Evolutionary conservation across 768 basidiomycete genomes (phyloP).

Genomic region (Aureoboletus auriporus): DNA sequence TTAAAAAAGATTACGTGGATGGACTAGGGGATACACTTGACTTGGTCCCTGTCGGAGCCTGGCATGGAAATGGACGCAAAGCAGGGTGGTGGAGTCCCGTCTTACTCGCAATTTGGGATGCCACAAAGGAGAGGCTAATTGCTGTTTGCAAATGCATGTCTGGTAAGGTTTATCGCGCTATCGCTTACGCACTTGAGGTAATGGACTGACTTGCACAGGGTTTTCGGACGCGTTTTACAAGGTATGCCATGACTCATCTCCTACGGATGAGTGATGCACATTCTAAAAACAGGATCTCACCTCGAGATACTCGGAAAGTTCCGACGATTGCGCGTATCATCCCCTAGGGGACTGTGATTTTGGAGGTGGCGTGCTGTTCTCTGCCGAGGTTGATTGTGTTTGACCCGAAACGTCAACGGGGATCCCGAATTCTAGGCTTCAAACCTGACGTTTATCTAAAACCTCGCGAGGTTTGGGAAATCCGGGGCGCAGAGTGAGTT

Average conservation of each 20-base stretch:
- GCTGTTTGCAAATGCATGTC: conserved; percentile 92
- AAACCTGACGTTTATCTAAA: conserved; percentile 66
- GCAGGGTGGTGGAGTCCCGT: conserved; percentile 92
- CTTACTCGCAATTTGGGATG: conserved; percentile 73
- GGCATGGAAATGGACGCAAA: conserved; percentile 89
- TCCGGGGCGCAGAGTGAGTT: conserved; percentile 67
- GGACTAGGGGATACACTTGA: conserved; percentile 76
- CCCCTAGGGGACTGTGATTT: conserved; percentile 59
- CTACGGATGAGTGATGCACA: neutral
- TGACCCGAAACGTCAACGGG: neutral
- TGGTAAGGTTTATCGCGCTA: conserved; percentile 39
- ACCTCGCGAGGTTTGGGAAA: conserved; percentile 85
- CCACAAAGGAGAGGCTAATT: conserved; percentile 54
- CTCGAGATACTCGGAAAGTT: conserved; percentile 57
- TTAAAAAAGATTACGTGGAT: conserved; percentile 89
- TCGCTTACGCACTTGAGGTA: neutral
- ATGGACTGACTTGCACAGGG: conserved; percentile 37
- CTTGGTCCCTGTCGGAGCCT: conserved; percentile 72
- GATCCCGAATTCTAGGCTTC: conserved; percentile 40
- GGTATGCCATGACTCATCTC: conserved; percentile 31
- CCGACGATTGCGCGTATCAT: conserved; percentile 48
- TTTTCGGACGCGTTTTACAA: conserved; percentile 85
- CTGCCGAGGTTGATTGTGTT: neutral
- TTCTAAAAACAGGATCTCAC: conserved; percentile 48
- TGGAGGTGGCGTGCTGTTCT: conserved; percentile 45